phyloP scores from a whole-genome alignment of 768 basidiomycete species.

The Boletus sp. region DNA sequence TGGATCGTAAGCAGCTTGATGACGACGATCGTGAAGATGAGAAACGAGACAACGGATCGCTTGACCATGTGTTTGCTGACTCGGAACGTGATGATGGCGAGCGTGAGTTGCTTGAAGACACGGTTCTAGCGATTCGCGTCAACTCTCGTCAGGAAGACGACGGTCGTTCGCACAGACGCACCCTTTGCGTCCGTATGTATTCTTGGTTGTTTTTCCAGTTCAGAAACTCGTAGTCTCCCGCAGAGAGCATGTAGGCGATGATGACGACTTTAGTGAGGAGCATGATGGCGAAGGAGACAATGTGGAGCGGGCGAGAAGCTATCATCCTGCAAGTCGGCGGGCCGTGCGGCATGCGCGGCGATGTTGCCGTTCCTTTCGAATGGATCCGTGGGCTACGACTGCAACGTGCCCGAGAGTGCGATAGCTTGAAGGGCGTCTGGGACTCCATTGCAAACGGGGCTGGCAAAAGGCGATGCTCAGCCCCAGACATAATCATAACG shows the following conservation, averaged over 20 bases:
- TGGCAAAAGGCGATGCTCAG: neutral
- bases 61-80: slow-evolving; percentile 27
- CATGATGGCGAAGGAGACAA: slow-evolving; percentile 14
- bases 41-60: slow-evolving; percentile 27
- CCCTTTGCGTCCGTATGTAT: slow-evolving; percentile 20
- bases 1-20: slow-evolving; percentile 29
- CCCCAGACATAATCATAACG: slow-evolving; percentile 10
- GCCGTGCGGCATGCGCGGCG: neutral
- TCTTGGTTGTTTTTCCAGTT: slow-evolving; percentile 16
- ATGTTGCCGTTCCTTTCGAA: neutral
- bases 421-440: neutral
- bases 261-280: slow-evolving; percentile 19
- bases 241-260: slow-evolving; percentile 20
- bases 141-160: neutral
- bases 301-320: slow-evolving; percentile 9
- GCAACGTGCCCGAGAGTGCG: neutral
- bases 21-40: slow-evolving; percentile 30
- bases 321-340: slow-evolving; percentile 14
- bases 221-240: slow-evolving; percentile 15
- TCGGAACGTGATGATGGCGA: slow-evolving; percentile 28
- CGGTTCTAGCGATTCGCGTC: slow-evolving; percentile 10
- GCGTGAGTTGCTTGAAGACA: slow-evolving; percentile 22
- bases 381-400: neutral
- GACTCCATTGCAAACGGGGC: slow-evolving; percentile 2
- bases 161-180: neutral